Conservation (phyloP, 2,329 filamentous ascomycete genomes). For the Exophiala phaeomuriformis region DNA sequence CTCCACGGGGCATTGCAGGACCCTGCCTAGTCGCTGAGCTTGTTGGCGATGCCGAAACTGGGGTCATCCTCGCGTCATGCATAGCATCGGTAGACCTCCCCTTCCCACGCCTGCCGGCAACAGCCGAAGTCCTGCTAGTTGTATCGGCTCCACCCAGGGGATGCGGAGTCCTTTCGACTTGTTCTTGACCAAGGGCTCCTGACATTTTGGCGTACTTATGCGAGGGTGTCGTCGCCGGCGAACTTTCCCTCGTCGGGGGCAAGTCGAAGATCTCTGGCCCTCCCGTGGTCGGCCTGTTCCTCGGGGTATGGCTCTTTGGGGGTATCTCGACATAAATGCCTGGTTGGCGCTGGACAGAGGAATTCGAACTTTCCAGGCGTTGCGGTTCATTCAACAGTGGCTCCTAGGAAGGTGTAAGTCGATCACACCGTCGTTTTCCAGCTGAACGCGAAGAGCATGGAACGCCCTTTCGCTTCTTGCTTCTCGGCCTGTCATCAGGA, state of each 20-base stretch:
- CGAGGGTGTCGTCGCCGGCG: neutral
- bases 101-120: neutral
- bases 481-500: neutral
- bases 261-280: neutral
- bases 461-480: neutral
- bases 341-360: neutral
- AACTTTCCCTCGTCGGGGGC: neutral
- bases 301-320: neutral
- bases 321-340: neutral
- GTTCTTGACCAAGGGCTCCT: neutral
- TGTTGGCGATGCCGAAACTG: too few species aligned
- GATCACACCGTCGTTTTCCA: neutral
- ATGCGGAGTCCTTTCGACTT: neutral
- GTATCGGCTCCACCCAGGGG: neutral
- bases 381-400: neutral
- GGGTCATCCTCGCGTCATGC: too few species aligned
- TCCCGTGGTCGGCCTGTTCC: neutral
- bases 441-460: neutral
- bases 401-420: neutral
- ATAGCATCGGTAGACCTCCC: neutral
- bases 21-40: too few species aligned
- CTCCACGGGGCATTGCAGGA: too few species aligned
- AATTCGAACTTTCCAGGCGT: neutral
- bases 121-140: neutral
- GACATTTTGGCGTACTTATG: neutral